Conservation (phyloP, 2,329 filamentous ascomycete genomes). For the Ceratocystis eucalypticola region DNA sequence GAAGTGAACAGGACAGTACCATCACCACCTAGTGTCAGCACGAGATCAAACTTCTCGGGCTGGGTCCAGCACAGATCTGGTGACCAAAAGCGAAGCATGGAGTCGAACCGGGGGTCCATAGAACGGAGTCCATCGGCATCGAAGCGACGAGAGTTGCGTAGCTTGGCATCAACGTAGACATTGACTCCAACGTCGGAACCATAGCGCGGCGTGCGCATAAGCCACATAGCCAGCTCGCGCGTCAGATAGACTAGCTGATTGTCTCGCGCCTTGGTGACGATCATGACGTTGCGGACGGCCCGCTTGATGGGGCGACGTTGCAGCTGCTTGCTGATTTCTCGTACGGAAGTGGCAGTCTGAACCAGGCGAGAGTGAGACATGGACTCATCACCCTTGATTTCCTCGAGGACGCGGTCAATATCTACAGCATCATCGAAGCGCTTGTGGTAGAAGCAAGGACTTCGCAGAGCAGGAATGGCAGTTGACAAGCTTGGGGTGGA, state of each 20-base stretch:
- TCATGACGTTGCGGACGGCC: conserved; percentile 90
- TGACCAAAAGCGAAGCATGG: conserved; percentile 91
- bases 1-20: conserved; percentile 80
- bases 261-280: conserved; percentile 93
- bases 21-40: conserved; percentile 75
- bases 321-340: conserved; percentile 90
- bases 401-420: conserved; percentile 85
- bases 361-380: conserved; percentile 89
- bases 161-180: conserved; percentile 95
- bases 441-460: conserved; percentile 95
- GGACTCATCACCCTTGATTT: conserved; percentile 77
- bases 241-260: conserved; percentile 85
- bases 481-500: conserved; percentile 24
- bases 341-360: conserved; percentile 86
- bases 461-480: conserved; percentile 58
- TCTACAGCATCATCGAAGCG: conserved; percentile 93
- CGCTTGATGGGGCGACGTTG: conserved; percentile 84
- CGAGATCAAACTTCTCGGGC: conserved; percentile 90
- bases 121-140: conserved; percentile 58
- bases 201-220: conserved; percentile 79
- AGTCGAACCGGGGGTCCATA: conserved; percentile 60
- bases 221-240: conserved; percentile 73
- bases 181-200: conserved; percentile 82
- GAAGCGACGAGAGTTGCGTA: conserved; percentile 79
- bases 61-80: conserved; percentile 88